A percentile compares a stretch with the other conserved stretches of the same genome.
These are phyloP conservation scores for Fagus crenata DNA, from an alignment of 306 rosid genomes.

Conservation along the genomic window DNA sequence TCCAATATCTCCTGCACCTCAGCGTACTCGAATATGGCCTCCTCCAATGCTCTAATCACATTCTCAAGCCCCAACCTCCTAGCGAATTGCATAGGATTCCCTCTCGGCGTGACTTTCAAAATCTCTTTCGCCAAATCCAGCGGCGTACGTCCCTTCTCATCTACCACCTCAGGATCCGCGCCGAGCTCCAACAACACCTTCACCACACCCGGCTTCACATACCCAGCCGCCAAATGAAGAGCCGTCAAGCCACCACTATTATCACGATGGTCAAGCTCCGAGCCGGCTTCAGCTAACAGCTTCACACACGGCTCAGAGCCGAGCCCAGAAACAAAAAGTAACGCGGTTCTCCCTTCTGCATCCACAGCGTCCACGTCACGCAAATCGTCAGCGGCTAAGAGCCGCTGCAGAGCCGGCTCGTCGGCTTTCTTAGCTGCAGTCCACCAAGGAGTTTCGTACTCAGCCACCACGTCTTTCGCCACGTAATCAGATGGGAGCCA, in stretches of 20 bases:
- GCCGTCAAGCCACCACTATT: slow-evolving; percentile 60
- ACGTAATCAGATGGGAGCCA: slow-evolving; percentile 78
- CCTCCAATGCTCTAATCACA: slow-evolving; percentile 53
- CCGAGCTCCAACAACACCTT: slow-evolving; percentile 55
- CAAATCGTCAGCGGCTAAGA: slow-evolving; percentile 40
- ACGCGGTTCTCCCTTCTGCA: slow-evolving; percentile 66
- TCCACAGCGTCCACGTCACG: slow-evolving; percentile 78
- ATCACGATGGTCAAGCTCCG: slow-evolving; percentile 57
- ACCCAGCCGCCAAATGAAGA: slow-evolving; percentile 85
- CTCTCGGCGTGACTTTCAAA: slow-evolving; percentile 58
- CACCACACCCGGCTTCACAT: slow-evolving; percentile 61
- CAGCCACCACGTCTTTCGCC: slow-evolving; percentile 73
- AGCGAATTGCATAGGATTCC: slow-evolving; percentile 77
- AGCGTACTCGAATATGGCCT: slow-evolving; percentile 64
- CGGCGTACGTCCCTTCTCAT: slow-evolving; percentile 58
- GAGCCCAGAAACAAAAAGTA: slow-evolving; percentile 68
- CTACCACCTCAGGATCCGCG: slow-evolving; percentile 62
- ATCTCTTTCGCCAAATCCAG: slow-evolving; percentile 65
- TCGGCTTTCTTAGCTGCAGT: slow-evolving; percentile 81
- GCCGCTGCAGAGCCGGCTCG: slow-evolving; percentile 33
- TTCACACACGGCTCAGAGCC: slow-evolving; percentile 69
- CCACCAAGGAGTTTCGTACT: slow-evolving; percentile 92
- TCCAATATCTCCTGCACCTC: slow-evolving; percentile 75
- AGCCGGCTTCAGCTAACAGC: slow-evolving; percentile 58
- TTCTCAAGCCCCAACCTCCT: slow-evolving; percentile 63